A percentile compares a stretch with the other conserved stretches of the same genome.
These are phyloP conservation scores for Umbelopsis sp. DNA, from an alignment of 192 early-diverging fungal genomes.

Conservation along the genomic window DNA sequence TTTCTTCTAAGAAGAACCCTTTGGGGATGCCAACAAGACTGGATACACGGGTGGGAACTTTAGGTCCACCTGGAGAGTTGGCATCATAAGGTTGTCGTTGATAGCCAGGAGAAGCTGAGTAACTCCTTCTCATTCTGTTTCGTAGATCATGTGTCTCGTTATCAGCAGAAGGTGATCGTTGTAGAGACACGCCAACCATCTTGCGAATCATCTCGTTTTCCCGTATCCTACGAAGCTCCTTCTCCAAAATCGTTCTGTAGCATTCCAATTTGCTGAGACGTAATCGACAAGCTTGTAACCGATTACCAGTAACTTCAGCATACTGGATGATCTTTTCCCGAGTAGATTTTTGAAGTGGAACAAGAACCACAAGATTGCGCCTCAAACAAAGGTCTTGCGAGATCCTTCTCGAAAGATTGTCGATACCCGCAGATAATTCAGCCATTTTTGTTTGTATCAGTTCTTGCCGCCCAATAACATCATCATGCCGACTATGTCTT, in stretches of 20 bases:
- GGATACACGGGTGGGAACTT: not conserved
- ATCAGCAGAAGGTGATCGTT: slow-evolving; percentile 6
- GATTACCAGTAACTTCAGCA: slow-evolving; percentile 54
- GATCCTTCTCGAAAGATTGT: slow-evolving; percentile 48
- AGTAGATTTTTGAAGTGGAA: slow-evolving; percentile 62
- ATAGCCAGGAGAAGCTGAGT: not conserved
- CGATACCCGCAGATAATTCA: slow-evolving; percentile 39
- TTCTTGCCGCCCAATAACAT: slow-evolving; percentile 21
- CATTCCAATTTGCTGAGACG: slow-evolving; percentile 66
- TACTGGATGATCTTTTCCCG: slow-evolving; percentile 62
- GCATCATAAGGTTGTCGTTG: not conserved
- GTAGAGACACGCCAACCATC: not conserved
- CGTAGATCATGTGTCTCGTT: not conserved
- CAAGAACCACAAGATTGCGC: slow-evolving; percentile 67
- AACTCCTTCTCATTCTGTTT: slow-evolving; percentile 3
- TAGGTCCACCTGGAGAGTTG: not conserved
- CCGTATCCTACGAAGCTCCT: slow-evolving; percentile 43
- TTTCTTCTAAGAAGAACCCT: not conserved
- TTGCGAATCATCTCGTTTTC: slow-evolving; percentile 26
- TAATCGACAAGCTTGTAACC: slow-evolving; percentile 59
- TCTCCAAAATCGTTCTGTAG: slow-evolving; percentile 71
- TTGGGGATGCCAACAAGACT: not conserved
- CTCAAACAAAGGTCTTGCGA: slow-evolving; percentile 60
- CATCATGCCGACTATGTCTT: not conserved
- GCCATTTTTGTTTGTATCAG: not conserved